Conservation (phyloP, 345 rosid species). For the Salix dunnii region DNA sequence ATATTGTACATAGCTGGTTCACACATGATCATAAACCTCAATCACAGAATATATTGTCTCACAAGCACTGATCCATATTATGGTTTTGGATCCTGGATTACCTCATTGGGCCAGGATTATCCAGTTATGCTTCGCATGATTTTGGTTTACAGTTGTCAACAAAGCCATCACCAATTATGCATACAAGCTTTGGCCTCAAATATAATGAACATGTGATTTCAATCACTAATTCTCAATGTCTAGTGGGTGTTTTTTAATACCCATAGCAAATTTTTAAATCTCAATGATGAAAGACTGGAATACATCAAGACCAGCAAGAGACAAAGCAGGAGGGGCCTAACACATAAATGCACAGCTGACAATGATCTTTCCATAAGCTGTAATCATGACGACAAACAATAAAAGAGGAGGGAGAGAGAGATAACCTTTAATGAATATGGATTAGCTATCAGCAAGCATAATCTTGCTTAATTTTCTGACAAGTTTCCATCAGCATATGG, state of each 20-base stretch:
- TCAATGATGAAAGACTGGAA: background rate
- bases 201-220: background rate
- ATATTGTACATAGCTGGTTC: background rate
- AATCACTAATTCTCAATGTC: background rate
- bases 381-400: too few relatives aligned
- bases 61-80: too few relatives aligned
- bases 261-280: background rate
- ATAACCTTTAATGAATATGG: too few relatives aligned
- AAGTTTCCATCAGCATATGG: too few relatives aligned
- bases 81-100: too few relatives aligned
- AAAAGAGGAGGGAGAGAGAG: too few relatives aligned
- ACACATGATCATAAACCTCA: background rate
- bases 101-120: too few relatives aligned
- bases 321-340: background rate
- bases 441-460: too few relatives aligned
- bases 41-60: background rate
- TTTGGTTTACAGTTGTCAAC: background rate
- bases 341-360: too few relatives aligned
- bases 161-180: background rate
- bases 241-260: background rate
- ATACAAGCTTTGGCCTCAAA: background rate
- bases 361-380: too few relatives aligned
- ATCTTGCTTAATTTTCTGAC: too few relatives aligned
- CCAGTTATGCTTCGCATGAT: background rate
- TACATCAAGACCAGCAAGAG: background rate